Evolutionary conservation across 2,329 filamentous ascomycete species (phyloP), one percentile per base, ranked within the genome.

Genomic region (Arthrobotrys sphaeroides): DNA sequence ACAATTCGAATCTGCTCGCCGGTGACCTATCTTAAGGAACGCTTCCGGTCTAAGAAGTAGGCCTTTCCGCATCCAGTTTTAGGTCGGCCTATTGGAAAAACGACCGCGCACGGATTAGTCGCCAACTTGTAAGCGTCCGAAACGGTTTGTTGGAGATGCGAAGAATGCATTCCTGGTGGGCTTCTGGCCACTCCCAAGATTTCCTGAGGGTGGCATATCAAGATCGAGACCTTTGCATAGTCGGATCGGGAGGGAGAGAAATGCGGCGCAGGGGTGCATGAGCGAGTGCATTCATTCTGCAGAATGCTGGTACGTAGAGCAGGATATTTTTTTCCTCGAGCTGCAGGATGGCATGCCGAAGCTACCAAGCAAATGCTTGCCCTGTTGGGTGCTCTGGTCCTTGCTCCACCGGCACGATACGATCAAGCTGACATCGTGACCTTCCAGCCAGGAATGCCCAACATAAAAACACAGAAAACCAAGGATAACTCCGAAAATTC

Each of bases 231-330:
- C 45, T 53, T n/a, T n/a, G 45, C 31, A 42, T 31, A 47, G 42
- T 49, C 26, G 62, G 55, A 70, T 70, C 45, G 38, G 55, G 40
- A 60, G 36, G 24, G 10, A 26, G 36, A 26, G 31, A 72, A 64
- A 72, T 64, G 40, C 59, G 67, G 57, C 70, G 70, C 70, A 67
- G 51, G 61, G 62, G 53, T 67, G 40, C 53, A 55, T 74, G 61
- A 36, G 33, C 60, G 45, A 47, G 51, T 49, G 60, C 40, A 65
- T 60, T 68, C 51, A 73, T 66, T 65, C 57, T 43, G 40, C 33
- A 55, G 36, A 49, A 43, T 67, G 69, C 67, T 55, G 13, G 57
- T 22, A 5, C 5, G 5, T 10, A 38, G 55, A 22, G 16, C 36
- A 38, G 57, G 51, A 55, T 22, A 51, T 60, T 59, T 49, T n/a